Evolutionary conservation across 345 rosid genomes (phyloP), one percentile per base, ranked within the genome.

Genomic region (Populus deltoides): DNA sequence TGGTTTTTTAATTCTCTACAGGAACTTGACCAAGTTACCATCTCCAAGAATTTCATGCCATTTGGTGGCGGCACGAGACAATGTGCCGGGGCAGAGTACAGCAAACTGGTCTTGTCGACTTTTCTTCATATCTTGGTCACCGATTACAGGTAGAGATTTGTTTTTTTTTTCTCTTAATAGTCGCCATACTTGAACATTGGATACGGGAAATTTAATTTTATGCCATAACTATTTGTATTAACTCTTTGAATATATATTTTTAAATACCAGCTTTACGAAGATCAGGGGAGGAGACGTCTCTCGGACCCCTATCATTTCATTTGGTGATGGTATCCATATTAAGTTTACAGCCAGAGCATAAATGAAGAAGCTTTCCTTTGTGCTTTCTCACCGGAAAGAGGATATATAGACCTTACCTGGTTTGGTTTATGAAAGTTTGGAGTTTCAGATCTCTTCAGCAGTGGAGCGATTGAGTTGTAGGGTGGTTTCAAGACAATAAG

Each of bases 61-160:
- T 90, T 86, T 49, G 91, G 91, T 18, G 85, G 87, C 17, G 92
- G 91, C 4, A 83, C 29, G 1, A 85, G 92, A 74, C 85, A 80
- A 0, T 84, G 91, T 69, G 81, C 66, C 39, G 89, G 89, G 69
- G 88, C 91, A 53, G 87, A 84, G 41, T 83, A 84, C 27, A 75
- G 83, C 17, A 88, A 87, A 69, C 77, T 86, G 35, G 86, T 84
- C 6, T 59, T 76, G 67, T 81, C 90, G 2, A 68, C 81, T 31
- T 85, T 84, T 68, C 76, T 88, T n/a, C 89, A 84, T 66, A 49
- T 77, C 73, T 36, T 82, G 43, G 74, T 82, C 72, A 83, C 85
- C 15, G 77, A 70, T 0, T 57, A n/a, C 63, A 57, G 63, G 35
- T 33, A 33, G 35, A 33, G 35, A 33, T 33, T 33, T 33, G 35